Evolutionary conservation across 768 basidiomycete species (phyloP), one percentile per base, ranked within the genome.

Genomic region (Collybiopsis luxurians): DNA sequence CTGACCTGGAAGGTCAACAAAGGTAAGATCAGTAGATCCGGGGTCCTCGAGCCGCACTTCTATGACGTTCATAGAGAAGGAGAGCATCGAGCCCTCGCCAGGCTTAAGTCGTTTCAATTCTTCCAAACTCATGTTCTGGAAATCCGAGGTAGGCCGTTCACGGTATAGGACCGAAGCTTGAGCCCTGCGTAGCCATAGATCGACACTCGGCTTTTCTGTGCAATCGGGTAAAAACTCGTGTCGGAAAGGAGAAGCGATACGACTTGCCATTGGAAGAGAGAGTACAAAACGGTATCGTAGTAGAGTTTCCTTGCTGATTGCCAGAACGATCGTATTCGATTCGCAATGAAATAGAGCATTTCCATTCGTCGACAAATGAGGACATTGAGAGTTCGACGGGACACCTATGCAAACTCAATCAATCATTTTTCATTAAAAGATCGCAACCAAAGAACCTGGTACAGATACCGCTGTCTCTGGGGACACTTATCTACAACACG

Each of bases 401-500:
- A 26, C 64, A 66, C 28, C 64, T 39, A 62, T 62, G 42, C 7
- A 53, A 23, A 28, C 28, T 17, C 51, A 50, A n/a, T 23, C 24
- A 5, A n/a, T n/a, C 9, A 10, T n/a, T 12, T 12, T 31, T 27
- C 1, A 19, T 34, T 6, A 28, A 19, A 15, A 2, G 15, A 60
- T 6, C 13, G 13, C n/a, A 17, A 28, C 23, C 42, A 2, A 54
- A n/a, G 4, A 57, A 80, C 84, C 81, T 71, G 0, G 82, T 85
- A 52, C 84, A 85, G 0, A 82, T 85, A 21, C 83, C 83, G 42
- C 80, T 80, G 40, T 85, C 85, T 30, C 85, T 71, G 11, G 85
- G 84, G 27, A 86, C 83, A 48, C 69, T 81, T 28, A 85, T 81
- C 85, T 86, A 39, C 7, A 26, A 15, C 4, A 7, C n/a, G 13